Evolutionary conservation across 2,329 filamentous ascomycete species (phyloP).

Genomic region (Penicillium rolfsii): DNA sequence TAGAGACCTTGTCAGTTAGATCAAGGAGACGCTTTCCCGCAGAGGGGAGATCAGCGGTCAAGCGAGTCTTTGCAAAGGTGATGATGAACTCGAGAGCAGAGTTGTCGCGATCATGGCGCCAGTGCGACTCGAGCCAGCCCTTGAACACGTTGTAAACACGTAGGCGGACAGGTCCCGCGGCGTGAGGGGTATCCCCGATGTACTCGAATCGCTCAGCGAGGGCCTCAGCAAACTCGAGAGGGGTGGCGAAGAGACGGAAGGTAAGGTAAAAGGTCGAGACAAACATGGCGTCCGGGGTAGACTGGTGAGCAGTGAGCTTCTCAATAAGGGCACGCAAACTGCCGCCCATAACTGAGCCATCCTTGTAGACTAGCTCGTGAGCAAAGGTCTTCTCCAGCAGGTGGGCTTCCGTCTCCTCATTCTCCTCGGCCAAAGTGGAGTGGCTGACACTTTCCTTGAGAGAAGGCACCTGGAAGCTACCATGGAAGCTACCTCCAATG

Average conservation of each 20-base stretch:
- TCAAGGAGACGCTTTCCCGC: conserved; percentile 81
- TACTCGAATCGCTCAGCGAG: conserved; percentile 94
- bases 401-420: conserved; percentile 77
- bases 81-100: conserved; percentile 75
- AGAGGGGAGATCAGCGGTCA: conserved; percentile 70
- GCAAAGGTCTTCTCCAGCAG: conserved; percentile 91
- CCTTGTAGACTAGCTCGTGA: conserved; percentile 91
- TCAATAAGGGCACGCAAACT: conserved; percentile 91
- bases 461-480: conserved; percentile 61
- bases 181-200: conserved; percentile 73
- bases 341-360: conserved; percentile 91
- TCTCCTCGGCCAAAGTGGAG: conserved; percentile 70
- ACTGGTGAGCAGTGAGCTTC: conserved; percentile 87
- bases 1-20: conserved; percentile 75
- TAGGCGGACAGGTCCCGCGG: conserved; percentile 79
- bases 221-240: conserved; percentile 74
- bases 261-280: conserved; percentile 95
- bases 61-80: conserved; percentile 74
- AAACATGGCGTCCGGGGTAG: conserved; percentile 87
- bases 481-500: conserved; percentile 57
- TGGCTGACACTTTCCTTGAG: conserved; percentile 70
- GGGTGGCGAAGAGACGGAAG: conserved; percentile 88
- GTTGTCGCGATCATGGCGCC: conserved; percentile 80
- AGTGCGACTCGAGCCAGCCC: conserved; percentile 95
- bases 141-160: conserved; percentile 97